Percentiles rank a stretch among this genome's conserved stretches.
These are phyloP conservation scores for Botrytis sinoallii DNA, from an alignment of 2,329 filamentous ascomycete species.

Conservation along the genomic window DNA sequence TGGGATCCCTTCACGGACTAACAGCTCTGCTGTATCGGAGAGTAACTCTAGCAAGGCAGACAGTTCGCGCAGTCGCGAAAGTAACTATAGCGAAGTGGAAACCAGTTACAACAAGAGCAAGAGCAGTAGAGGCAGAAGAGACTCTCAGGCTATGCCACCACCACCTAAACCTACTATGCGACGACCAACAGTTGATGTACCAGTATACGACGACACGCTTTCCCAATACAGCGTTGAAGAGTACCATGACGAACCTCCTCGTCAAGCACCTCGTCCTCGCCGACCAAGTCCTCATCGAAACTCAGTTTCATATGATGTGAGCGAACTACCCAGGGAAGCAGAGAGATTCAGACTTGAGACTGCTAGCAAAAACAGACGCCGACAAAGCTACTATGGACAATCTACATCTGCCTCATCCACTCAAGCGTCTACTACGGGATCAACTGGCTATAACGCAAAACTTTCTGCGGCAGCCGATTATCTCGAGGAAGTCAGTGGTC, in stretches of 20 bases:
- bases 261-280: constrained; percentile 22
- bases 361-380: constrained; percentile 31
- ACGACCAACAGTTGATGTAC: constrained; percentile 9
- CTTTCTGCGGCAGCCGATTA: constrained; percentile 47
- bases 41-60: constrained; percentile 16
- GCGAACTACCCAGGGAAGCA: constrained; percentile 14
- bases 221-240: constrained; percentile 9
- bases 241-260: constrained; percentile 15
- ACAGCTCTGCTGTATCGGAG: constrained; percentile 3
- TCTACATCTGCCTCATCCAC: constrained; percentile 23
- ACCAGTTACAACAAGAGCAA: constrained; percentile 8
- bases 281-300: constrained; percentile 30
- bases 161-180: constrained; percentile 6
- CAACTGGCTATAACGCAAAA: constrained; percentile 44
- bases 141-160: constrained; percentile 31
- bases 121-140: constrained; percentile 24
- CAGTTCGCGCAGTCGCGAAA: constrained; percentile 16
- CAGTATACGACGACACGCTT: constrained; percentile 7
- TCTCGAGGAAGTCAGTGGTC: constrained; percentile 51
- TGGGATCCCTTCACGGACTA: constrained; percentile 6
- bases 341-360: constrained; percentile 28
- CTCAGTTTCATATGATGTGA: constrained; percentile 35
- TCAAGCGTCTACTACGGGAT: constrained; percentile 11
- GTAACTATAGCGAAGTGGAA: constrained; percentile 16
- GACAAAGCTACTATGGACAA: constrained; percentile 33